A percentile compares a stretch with the other conserved stretches of the same genome.
phyloP scores from a whole-genome alignment of 306 rosid species.

The Arachis hypogaea region DNA sequence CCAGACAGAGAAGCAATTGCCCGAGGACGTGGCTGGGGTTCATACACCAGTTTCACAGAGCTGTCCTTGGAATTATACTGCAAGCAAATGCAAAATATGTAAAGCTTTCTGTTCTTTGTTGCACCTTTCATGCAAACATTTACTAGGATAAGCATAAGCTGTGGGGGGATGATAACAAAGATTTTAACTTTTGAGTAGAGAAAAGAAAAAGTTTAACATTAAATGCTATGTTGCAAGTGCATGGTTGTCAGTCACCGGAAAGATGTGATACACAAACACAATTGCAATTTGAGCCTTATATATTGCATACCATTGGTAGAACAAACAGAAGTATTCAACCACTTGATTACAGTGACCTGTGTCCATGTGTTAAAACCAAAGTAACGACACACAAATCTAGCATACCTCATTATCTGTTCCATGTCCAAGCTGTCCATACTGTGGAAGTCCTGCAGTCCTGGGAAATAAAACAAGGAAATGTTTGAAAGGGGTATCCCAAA shows the following conservation, averaged over 20 bases:
- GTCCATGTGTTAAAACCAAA: constrained; percentile 14
- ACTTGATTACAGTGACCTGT: neutral
- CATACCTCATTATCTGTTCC: constrained; percentile 98
- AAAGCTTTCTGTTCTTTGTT: constrained; percentile 14
- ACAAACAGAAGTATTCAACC: neutral
- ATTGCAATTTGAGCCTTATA: too few relatives aligned
- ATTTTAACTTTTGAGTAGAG: constrained; percentile 5
- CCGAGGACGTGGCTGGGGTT: constrained; percentile 95
- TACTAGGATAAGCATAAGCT: neutral
- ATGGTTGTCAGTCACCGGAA: neutral
- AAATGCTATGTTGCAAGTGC: neutral
- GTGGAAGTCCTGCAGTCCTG: constrained; percentile 97
- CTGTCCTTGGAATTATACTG: constrained; percentile 95
- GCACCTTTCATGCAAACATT: neutral
- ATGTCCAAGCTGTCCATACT: constrained; percentile 97
- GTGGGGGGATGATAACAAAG: neutral
- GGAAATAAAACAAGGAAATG: constrained; percentile 37
- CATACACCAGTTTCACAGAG: constrained; percentile 92
- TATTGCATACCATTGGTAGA: too few relatives aligned
- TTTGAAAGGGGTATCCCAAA: constrained; percentile 6
- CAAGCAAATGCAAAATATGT: constrained; percentile 48
- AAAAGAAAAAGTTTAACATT: neutral
- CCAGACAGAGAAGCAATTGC: constrained; percentile 87
- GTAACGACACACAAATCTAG: constrained; percentile 21
- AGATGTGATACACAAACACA: neutral